Conservation (phyloP, 2,329 filamentous ascomycete genomes). For the Sporothrix euskadiensis region DNA sequence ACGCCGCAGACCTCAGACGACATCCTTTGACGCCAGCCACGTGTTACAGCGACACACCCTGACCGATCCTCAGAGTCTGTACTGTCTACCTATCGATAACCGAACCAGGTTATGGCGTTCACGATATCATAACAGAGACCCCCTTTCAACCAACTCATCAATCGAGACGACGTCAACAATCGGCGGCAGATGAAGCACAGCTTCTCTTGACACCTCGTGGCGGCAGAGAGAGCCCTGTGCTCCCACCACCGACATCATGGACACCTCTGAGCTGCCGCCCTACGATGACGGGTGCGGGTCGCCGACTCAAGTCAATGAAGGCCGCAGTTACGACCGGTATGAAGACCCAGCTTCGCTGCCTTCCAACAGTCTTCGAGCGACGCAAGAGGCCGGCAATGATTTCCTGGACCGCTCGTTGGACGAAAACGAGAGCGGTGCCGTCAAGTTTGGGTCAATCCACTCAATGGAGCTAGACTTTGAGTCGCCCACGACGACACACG, state of each 20-base stretch:
- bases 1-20: neutral
- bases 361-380: constrained; percentile 28
- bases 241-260: constrained; percentile 21
- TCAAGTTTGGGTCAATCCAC: constrained; percentile 48
- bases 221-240: neutral
- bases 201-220: neutral
- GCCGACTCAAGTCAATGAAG: constrained; percentile 58
- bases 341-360: constrained; percentile 29
- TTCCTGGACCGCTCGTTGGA: constrained; percentile 39
- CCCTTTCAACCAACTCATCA: neutral
- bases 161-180: neutral
- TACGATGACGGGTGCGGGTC: constrained; percentile 48
- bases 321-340: constrained; percentile 56
- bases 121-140: neutral
- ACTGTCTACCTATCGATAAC: neutral
- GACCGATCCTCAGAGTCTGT: neutral
- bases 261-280: neutral
- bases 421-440: constrained; percentile 53
- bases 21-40: neutral
- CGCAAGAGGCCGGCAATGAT: constrained; percentile 29
- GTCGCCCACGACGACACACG: constrained; percentile 17
- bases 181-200: constrained; percentile 14
- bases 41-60: neutral
- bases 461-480: constrained; percentile 45
- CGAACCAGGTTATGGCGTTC: neutral